Percentiles rank a stretch among this genome's conserved stretches.
These are phyloP conservation scores for Aquilaria malaccensis DNA, from an alignment of 345 rosid genomes.

Conservation along the genomic window DNA sequence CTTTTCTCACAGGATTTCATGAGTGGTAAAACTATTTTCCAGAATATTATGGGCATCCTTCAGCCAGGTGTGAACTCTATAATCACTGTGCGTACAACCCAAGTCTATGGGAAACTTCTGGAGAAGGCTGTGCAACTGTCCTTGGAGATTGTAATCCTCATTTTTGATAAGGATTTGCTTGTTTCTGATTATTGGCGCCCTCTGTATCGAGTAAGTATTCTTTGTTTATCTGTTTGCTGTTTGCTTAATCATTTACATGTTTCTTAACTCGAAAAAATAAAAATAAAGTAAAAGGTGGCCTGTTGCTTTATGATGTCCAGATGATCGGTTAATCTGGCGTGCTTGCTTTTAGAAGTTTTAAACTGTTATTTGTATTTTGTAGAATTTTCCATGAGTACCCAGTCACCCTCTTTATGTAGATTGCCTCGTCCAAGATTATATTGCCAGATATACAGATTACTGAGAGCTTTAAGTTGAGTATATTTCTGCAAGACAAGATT, in stretches of 20 bases:
- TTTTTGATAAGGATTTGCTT: constrained; percentile 69
- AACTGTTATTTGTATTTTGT: too few relatives aligned
- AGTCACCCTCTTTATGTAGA: too few relatives aligned
- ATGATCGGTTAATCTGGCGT: too few relatives aligned
- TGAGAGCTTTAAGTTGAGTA: neutral
- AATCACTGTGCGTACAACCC: constrained; percentile 63
- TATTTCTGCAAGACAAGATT: neutral
- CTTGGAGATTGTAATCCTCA: constrained; percentile 72
- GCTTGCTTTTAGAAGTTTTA: too few relatives aligned
- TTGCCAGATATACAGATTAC: neutral
- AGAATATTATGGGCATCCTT: constrained; percentile 82
- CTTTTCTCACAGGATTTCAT: constrained; percentile 72
- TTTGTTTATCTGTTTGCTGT: constrained; percentile 3
- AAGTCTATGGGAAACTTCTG: constrained; percentile 68
- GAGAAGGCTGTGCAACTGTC: constrained; percentile 91
- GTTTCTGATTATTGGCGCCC: constrained; percentile 97
- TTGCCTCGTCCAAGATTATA: too few relatives aligned
- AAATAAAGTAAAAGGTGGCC: neutral
- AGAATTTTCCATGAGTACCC: too few relatives aligned
- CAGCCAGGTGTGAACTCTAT: constrained; percentile 73
- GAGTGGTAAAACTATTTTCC: constrained; percentile 90
- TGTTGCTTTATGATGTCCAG: neutral
- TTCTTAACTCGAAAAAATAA: too few relatives aligned
- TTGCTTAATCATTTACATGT: neutral
- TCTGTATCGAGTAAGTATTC: constrained; percentile 58